Base-by-base conservation (phyloP, 1,284 basidiomycete genomes). In the Pterulicium gracile region DNA sequence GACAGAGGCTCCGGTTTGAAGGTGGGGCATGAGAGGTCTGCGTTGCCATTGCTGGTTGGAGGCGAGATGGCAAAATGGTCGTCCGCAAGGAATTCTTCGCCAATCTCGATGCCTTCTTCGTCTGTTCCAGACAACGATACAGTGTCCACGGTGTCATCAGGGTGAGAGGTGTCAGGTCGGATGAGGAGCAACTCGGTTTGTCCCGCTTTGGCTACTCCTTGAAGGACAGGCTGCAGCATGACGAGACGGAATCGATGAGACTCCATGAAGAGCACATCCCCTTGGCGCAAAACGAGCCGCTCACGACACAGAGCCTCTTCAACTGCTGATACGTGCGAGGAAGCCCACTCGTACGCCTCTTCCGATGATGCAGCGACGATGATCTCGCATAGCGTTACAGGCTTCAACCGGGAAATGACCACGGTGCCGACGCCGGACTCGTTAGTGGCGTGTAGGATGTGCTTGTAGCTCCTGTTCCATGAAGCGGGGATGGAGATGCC, bases 41-140 rank as follows among this genome's bases (percentile, higher is more conserved):
- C n/a, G 5, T 40, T 35, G 10, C 21, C 15, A 46, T 42, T 49
- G 18, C 21, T 15, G 43, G 44, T 47, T 36, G 49, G 19, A 22
- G 36, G 35, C 3, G 49, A 15, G 18, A 46, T 7, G 36, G 19
- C 41, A 43, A 47, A 45, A 42, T 43, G 49, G 57, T 60, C 71
- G 48, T 63, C 67, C 0, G 77, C 78, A 27, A 90, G 68, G 59
- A 90, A 90, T 15, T 65, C 70, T 56, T 89, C 82, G 55, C 76
- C 75, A 44, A 90, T 87, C 55, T 82, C 79, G 40, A 83, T 60
- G 2, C 55, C 60, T 42, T 78, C 75, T 17, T 18, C 36, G n/a
- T 39, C 36, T 7, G n/a, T 18, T 7, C 36, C 15, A 7, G 7
- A 7, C n/a, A n/a, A 7, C 3, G 54, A 49, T 35, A 66, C 63